Evolutionary conservation across 306 rosid species (phyloP).

Genomic region (Glycyrrhiza uralensis): DNA sequence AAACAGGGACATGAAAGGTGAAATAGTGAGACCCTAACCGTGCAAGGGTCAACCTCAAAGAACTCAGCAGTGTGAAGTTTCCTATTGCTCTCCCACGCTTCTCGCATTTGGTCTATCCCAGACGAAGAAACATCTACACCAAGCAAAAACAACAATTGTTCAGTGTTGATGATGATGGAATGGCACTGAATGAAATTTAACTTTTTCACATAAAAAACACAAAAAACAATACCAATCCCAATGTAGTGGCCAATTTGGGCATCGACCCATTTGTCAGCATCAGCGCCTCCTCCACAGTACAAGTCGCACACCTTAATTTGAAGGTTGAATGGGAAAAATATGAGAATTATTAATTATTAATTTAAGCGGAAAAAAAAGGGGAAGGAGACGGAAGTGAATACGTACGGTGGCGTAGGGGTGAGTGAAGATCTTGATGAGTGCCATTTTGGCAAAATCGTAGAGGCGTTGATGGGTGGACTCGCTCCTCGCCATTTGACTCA

Average conservation of each 20-base stretch:
- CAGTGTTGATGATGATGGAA: background rate
- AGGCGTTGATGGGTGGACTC: conserved; percentile 74
- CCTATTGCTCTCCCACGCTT: conserved; percentile 73
- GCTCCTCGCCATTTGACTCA: conserved; percentile 57
- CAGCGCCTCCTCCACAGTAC: conserved; percentile 75
- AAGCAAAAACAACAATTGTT: background rate
- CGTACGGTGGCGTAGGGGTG: conserved; percentile 79
- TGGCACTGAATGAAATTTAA: no score
- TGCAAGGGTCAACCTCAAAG: conserved; percentile 78
- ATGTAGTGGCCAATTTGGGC: conserved; percentile 82
- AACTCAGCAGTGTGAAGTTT: conserved; percentile 68
- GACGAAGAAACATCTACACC: conserved; percentile 69
- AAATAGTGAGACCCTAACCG: conserved; percentile 30
- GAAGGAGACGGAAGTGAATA: background rate
- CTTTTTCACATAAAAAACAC: background rate
- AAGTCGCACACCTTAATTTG: conserved; percentile 68
- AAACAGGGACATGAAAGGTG: background rate
- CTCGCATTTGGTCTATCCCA: conserved; percentile 60
- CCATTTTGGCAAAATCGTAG: conserved; percentile 73
- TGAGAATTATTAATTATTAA: background rate
- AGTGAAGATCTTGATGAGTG: conserved; percentile 73
- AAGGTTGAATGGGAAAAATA: background rate
- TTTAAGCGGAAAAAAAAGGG: background rate
- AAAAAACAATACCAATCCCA: conserved; percentile 63
- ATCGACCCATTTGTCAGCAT: conserved; percentile 70